A percentile compares a stretch with the other conserved stretches of the same genome.
phyloP scores from a whole-genome alignment of 768 basidiomycete genomes.

The Rhizopogon sp. region DNA sequence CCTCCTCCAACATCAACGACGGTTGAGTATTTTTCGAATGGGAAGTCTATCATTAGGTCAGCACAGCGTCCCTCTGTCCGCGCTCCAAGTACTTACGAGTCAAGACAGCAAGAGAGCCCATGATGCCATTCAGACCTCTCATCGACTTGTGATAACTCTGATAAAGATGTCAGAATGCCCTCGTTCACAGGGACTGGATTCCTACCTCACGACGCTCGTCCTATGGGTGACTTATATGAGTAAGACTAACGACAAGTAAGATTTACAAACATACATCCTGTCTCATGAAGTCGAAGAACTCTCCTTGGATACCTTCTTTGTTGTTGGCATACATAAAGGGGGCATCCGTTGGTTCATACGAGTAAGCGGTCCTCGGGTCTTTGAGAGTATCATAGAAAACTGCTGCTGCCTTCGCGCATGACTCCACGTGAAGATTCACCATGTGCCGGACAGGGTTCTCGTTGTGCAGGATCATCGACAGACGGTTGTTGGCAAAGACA shows the following conservation, averaged over 20 bases:
- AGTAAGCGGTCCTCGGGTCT: conserved; percentile 15
- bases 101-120: conserved; percentile 20
- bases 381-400: conserved; percentile 23
- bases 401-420: conserved; percentile 10
- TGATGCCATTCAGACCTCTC: conserved; percentile 16
- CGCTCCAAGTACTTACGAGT: conserved; percentile 10
- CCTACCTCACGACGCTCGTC: conserved; percentile 16
- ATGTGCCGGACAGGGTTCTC: conserved; percentile 18
- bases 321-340: conserved; percentile 17
- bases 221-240: conserved; percentile 3
- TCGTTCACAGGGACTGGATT: not conserved
- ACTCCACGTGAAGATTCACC: conserved; percentile 15
- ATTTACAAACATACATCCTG: conserved; percentile 11
- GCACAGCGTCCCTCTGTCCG: not conserved
- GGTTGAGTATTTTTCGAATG: conserved; percentile 24
- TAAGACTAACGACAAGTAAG: not conserved
- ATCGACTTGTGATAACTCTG: conserved; percentile 21
- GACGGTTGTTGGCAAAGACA: conserved; percentile 30
- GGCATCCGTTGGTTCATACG: conserved; percentile 15
- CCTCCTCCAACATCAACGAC: conserved; percentile 33
- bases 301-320: conserved; percentile 14
- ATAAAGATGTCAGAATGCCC: not conserved
- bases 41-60: conserved; percentile 18
- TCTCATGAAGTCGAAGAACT: conserved; percentile 21
- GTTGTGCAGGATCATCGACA: conserved; percentile 24